Base-by-base conservation (phyloP, 2,329 filamentous ascomycete genomes). In the Ophiostoma novo-ulmi region DNA sequence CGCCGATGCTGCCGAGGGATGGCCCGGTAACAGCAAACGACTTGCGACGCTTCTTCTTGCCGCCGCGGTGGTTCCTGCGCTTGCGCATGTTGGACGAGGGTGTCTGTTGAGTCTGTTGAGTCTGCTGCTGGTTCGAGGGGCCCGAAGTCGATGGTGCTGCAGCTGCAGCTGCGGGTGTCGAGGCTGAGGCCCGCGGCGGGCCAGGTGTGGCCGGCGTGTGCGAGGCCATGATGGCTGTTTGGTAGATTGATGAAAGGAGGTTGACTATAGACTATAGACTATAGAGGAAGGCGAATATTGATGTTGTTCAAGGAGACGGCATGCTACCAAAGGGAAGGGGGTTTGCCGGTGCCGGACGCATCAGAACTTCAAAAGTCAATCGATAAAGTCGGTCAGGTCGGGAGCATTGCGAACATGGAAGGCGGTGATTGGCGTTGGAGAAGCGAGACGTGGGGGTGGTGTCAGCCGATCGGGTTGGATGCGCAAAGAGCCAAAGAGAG, bases 1-100 rank as follows among this genome's bases (percentile, higher is more conserved):
- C 64, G 65, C 20, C 70, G 26, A 20, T 63, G 14, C 61, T n/a
- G 20, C 61, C 36, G 20, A 67, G 65, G n/a, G 65, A 41, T 39
- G 65, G 66, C 36, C 61, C 81, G 35, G 67, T 81, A 20, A 85
- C 83, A 35, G 91, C 89, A 77, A 97, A 97, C 10, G 93, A 97
- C 81, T 92, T 92, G 73, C 91, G 87, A 72, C 88, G 88, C 81
- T 93, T 93, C 84, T 93, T 93, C 84, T 90, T 94, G 70, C 91
- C 90, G 41, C 87, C 89, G 64, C 91, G 87, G 78, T 93, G 90
- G 75, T 88, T 90, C 77, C 90, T 91, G 78, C 79, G 92, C 91
- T 82, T 89, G 88, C 76, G 75, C 39, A 64, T 31, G 31, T n/a
- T 48, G 52, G 66, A 48, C 26, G 41, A 36, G 14, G 66, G 66